Evolutionary conservation across 352 stramenopile genomes (phyloP), one percentile per base, ranked within the genome.

Genomic region (Phytophthora tubulina): DNA sequence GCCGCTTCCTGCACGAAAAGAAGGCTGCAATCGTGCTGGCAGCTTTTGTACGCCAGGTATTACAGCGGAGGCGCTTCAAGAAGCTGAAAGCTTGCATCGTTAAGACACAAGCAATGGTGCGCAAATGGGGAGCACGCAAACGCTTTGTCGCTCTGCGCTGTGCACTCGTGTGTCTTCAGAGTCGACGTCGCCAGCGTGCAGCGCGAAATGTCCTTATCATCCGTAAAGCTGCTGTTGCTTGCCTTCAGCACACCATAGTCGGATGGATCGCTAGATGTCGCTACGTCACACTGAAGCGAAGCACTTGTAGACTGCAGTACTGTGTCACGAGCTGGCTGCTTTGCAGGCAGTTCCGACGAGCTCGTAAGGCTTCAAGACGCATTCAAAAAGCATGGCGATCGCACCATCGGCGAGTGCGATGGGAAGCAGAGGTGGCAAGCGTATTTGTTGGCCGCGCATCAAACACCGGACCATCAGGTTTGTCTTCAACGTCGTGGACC

Each of bases 61-160:
- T 94, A 4, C 82, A 93, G 61, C 78, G 82, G 2, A 79, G 76
- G 11, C 82, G 85, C 51, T 96, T 96, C 54, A 78, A 73, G 30
- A 61, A 67, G 27, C 71, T 94, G n/a, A 94, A 96, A 71, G 45
- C 73, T 5, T 67, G 80, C 8, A 79, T 96, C n/a, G 83, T 92
- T 0, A 85, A 82, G 44, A 67, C 87, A 2, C 88, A 96, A 55
- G 82, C 88, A 7, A 66, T 91, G 11, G 74, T 86, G 33, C 76
- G 88, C 0, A 80, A 85, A 54, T 88, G 81, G 71, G 71, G 76
- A 31, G 70, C 77, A 14, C 73, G 72, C 11, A 60, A 72, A 35
- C 64, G 57, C 7, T 92, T 82, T 39, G 5, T 63, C 0, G n/a
- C 54, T 0, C 35, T 89, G 17, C 73, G 73, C 7, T 50, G 32